Evolutionary conservation across 2,329 filamentous ascomycete genomes (phyloP), one percentile per base, ranked within the genome.

Genomic region (Raffaelea ambrosiae): DNA sequence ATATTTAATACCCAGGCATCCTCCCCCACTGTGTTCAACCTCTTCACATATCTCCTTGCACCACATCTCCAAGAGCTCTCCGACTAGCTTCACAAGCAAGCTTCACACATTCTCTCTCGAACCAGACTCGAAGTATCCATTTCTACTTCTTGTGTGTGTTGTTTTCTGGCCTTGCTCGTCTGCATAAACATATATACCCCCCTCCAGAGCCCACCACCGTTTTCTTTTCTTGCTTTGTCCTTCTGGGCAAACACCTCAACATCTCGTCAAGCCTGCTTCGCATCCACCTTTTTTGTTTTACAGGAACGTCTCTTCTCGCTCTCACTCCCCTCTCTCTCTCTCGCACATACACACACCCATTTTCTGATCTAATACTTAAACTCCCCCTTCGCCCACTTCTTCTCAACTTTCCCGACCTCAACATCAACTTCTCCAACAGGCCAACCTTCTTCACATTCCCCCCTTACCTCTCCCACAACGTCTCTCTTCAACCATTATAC

Each of bases 1-100:
- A 52, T 52, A 52, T 52, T 52, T 50, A 52, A 52, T 48, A 42
- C 50, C 47, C 44, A 47, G 40, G 36, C 44, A 16, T 40, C 18
- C 35, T 38, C 33, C 44, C 43, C 43, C 35, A 18, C 43, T 31
- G 20, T 36, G 36, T 14, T 22, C 36, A 22, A 18, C 11, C 14
- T 4, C 29, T 26, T 21, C 26, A 19, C 46, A 22, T 23, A 5
- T 14, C 40, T 26, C 19, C 4, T 11, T 43, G 11, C 23, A 23
- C 18, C 23, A 43, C 31, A 20, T 23, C n/a, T 31, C 26, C 29
- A 20, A 29, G 35, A 36, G 16, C 33, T 45, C 18, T n/a, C 16
- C 35, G 5, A n/a, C 8, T 5, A 38, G 14, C 13, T 19, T 38
- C 18, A 5, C 35, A 29, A 29, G 26, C 26, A 29, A 29, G 26